Conservation (phyloP, 768 basidiomycete species). For the Lactarius quietus region DNA sequence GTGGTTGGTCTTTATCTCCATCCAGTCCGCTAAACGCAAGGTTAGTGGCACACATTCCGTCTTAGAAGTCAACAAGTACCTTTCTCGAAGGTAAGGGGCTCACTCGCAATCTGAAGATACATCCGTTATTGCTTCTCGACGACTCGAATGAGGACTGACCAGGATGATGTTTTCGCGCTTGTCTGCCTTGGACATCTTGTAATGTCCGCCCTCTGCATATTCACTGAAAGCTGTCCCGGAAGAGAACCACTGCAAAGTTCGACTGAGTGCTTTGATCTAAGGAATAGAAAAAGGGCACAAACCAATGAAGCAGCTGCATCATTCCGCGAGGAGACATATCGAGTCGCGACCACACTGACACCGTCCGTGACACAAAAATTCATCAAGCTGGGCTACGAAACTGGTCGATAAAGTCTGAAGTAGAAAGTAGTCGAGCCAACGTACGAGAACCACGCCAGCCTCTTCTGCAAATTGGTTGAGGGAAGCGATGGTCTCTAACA, state of each 20-base stretch:
- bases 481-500: constrained; percentile 81
- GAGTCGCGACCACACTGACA: constrained; percentile 86
- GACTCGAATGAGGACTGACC: constrained; percentile 38
- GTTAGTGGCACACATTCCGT: constrained; percentile 3
- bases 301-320: constrained; percentile 73
- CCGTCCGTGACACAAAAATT: constrained; percentile 98
- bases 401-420: constrained; percentile 6
- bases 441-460: constrained; percentile 68
- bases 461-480: constrained; percentile 75
- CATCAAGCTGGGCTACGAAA: constrained; percentile 72
- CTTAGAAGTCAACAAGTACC: constrained; percentile 40
- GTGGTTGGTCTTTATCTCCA: constrained; percentile 96
- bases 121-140: not conserved
- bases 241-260: constrained; percentile 79
- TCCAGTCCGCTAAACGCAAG: constrained; percentile 77
- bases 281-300: not conserved
- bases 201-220: constrained; percentile 83
- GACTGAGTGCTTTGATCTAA: not conserved
- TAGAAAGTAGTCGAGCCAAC: constrained; percentile 3
- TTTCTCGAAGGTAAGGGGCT: constrained; percentile 96
- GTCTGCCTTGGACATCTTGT: constrained; percentile 93
- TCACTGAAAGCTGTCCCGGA: constrained; percentile 94
- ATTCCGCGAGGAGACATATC: constrained; percentile 88
- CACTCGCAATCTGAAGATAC: constrained; percentile 65
- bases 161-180: constrained; percentile 96